Evolutionary conservation across 2,329 filamentous ascomycete genomes (phyloP), one percentile per base, ranked within the genome.

Genomic region (Chaetothyriales sp.): DNA sequence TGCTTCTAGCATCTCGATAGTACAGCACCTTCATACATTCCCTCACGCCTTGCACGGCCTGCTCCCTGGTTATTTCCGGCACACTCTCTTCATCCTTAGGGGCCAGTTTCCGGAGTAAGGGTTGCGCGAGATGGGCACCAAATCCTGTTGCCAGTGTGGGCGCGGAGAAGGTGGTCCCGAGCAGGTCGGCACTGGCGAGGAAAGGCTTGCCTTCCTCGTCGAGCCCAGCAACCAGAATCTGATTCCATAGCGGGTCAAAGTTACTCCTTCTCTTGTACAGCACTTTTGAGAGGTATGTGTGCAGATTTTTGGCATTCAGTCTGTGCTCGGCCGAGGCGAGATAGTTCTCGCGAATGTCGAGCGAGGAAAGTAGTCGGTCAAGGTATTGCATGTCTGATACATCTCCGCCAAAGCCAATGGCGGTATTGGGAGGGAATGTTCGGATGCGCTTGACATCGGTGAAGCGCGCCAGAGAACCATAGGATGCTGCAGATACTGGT

Each of bases 311-410:
- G 51, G 92, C 92, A 67, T 84, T 87, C 63, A 98, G 82, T 60
- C 66, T 65, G 60, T 75, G 63, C 42, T 63, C 61, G 51, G 51
- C 68, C 52, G 72, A 65, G 50, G 68, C 64, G 46, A 76, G 77
- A 75, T 98, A 96, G 65, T 87, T 84, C 75, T 96, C 89, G 67
- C 84, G 78, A 68, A 93, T 87, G 66, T 85, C 81, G 62, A 96
- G 83, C 56, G 86, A 84, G 64, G 78, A 83, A 61, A 98, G 83
- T 64, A 95, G 80, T 61, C 92, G 75, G 78, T 95, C 85, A 60
- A 98, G 81, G 74, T 93, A 93, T 75, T 98, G 92, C 92, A 98
- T 96, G 74, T 98, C 92, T 58, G 86, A 94, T 62, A 98, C 83
- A 73, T 98, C 92, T 68, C 92, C 92, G 67, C 88, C 87, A 72